Conservation (phyloP, 441 rosid species). For the Gossypium laxum region DNA sequence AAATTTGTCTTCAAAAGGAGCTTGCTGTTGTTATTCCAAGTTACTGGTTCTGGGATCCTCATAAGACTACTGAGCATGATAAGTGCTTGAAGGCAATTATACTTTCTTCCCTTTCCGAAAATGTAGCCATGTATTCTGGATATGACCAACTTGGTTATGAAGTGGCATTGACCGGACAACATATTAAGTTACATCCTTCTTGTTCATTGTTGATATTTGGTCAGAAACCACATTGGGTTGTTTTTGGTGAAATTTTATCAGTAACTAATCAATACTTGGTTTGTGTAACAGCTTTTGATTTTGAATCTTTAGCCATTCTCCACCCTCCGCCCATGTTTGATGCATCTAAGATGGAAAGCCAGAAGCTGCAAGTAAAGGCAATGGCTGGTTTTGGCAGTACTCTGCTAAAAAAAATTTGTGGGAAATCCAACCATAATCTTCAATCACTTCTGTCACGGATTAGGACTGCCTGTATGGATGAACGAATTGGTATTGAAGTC, state of each 20-base stretch:
- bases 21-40: conserved; percentile 45
- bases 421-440: conserved; percentile 47
- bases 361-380: conserved; percentile 45
- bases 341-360: conserved; percentile 33
- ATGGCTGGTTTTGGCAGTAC: conserved; percentile 52
- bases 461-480: conserved; percentile 42
- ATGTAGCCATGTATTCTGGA: conserved; percentile 82
- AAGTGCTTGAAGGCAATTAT: conserved; percentile 45
- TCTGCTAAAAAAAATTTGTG: conserved; percentile 62
- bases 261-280: conserved; percentile 54
- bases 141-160: conserved; percentile 74
- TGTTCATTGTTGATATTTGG: conserved; percentile 67
- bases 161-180: conserved; percentile 62
- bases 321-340: conserved; percentile 66
- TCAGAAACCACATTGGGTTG: conserved; percentile 83
- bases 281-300: conserved; percentile 80
- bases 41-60: conserved; percentile 63
- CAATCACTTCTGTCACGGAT: conserved; percentile 44
- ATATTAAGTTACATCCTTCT: conserved; percentile 74
- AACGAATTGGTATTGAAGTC: conserved; percentile 51
- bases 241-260: conserved; percentile 71
- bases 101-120: conserved; percentile 67
- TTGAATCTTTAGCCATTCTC: conserved; percentile 45
- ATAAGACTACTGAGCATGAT: conserved; percentile 32
- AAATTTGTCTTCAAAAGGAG: conserved; percentile 54